phyloP scores from a whole-genome alignment of 176 grass and related monocot genomes.

The barley (Hordeum vulgare) region MorexV3_pseudomolecules_assembly NC_058521.1:30607292-30607791 shows the following conservation, averaged over 20 bases:
- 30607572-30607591: not conserved
- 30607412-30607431: constrained; percentile 99
- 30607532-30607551: not conserved
- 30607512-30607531: not conserved
- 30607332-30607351: not conserved
- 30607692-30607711: not conserved
- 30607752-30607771: not conserved
- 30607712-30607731: not conserved
- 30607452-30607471: not conserved
- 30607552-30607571: not conserved
- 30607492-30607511: not conserved
- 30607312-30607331: not conserved
- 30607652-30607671: not conserved
- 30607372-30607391: constrained; percentile 98
- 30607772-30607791: not conserved
- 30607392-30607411: constrained; percentile 97
- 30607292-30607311: not conserved
- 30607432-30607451: constrained; percentile 1
- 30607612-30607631: not conserved
- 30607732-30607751: not conserved
- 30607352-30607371: constrained; percentile 99
- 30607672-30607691: not conserved
- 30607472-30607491: not conserved
- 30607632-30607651: not conserved
- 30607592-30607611: not conserved